These are phyloP conservation scores for Umbilicus rupestris DNA, from an alignment of 164 flowering plant genomes.

Conservation along the genomic window DNA sequence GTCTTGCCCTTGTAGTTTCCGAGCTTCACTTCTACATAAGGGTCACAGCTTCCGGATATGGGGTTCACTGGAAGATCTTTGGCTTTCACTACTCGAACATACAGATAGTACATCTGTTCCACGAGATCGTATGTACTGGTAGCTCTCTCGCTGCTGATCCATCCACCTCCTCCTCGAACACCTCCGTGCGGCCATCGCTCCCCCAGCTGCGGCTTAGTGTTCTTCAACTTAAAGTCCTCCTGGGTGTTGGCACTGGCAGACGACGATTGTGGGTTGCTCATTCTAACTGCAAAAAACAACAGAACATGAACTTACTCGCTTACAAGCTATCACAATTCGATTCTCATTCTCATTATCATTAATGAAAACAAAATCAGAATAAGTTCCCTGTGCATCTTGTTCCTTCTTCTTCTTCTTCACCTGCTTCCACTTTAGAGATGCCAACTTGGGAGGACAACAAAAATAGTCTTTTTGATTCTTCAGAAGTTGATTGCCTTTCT, in stretches of 20 bases:
- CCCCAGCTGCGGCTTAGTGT: conserved; percentile 3
- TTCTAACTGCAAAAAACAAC: not conserved
- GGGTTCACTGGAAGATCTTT: conserved; percentile 5
- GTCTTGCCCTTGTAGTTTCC: conserved; percentile 6
- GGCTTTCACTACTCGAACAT: conserved; percentile 7
- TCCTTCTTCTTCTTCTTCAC: not conserved
- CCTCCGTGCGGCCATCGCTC: conserved; percentile 8
- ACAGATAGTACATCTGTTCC: conserved; percentile 6
- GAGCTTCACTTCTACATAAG: conserved; percentile 3
- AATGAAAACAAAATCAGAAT: not conserved
- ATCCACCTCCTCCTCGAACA: conserved; percentile 19
- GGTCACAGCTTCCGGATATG: conserved; percentile 7
- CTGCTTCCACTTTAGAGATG: conserved; percentile 1
- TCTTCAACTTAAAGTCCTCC: conserved; percentile 1
- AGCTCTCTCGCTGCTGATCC: conserved; percentile 1
- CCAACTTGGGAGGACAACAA: no score
- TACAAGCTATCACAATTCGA: not conserved
- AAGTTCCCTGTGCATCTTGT: not conserved
- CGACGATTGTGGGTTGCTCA: not conserved
- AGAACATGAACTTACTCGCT: not conserved
- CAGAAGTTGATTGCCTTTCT: not conserved
- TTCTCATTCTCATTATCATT: not conserved
- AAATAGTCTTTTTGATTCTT: not conserved
- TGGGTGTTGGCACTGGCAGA: no score
- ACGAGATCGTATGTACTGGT: conserved; percentile 8